Evolutionary conservation across 140 eudicot genomes (phyloP), one percentile per base, ranked within the genome.

Genomic region (Cichorium intybus): DNA sequence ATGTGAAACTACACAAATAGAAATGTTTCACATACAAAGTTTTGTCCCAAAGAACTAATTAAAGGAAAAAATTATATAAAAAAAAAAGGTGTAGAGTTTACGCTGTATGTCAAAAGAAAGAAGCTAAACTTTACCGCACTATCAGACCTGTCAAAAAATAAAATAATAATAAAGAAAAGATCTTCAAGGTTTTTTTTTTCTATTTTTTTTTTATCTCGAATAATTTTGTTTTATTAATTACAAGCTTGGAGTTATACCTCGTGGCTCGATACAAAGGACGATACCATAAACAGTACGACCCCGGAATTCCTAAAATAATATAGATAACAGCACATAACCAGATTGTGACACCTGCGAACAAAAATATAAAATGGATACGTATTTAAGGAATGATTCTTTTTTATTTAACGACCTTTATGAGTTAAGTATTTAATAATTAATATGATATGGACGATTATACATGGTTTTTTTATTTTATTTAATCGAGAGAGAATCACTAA

Each of bases 241-340:
- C 55, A 47, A 68, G 56, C 17, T 45, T 4, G 27, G 7, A 61
- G 39, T 33, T 20, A 58, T 88, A 93, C 99, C 99, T 93, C 90
- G 76, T 81, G 62, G 97, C 99, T 64, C 95, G 92, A 59, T 93
- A 93, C 46, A 93, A 84, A 67, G 99, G 95, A 33, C 90, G 95
- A 69, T 93, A 93, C 99, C 99, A 93, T 60, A 85, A 56, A 23
- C 83, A 60, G 71, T 93, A 93, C 28, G 95, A 81, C 49, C 93
- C 95, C 22, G 99, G 99, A 73, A 88, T 83, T 63, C 97, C 99
- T 28, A 83, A 61, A 67, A 93, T 77, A 56, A 81, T 24, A 78
- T 93, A 93, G 66, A 93, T 88, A 24, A 93, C 68, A 71, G 99
- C 79, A 73, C 88, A 84, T 63, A 93, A 71, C 93, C 89, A 93